A percentile compares a stretch with the other conserved stretches of the same genome.
Conservation (phyloP, 139 green algal species). For the Chlorella sp. region DNA sequence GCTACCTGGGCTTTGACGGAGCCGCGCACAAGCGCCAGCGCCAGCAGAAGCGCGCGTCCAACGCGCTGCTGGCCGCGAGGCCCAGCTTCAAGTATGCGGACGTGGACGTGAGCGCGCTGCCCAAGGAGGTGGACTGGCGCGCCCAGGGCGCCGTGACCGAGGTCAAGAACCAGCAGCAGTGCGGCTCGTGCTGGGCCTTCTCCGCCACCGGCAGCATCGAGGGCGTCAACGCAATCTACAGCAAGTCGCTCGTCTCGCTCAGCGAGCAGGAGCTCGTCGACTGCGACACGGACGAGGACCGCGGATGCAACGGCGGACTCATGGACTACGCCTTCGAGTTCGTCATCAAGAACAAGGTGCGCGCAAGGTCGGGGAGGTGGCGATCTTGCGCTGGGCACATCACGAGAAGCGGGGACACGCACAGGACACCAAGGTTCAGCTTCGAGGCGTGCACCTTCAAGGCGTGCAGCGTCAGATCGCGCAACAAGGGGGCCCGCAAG, state of each 20-base stretch:
- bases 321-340: slow-evolving; percentile 91
- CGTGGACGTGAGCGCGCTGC: slow-evolving; percentile 34
- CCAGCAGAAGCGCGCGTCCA: slow-evolving; percentile 2
- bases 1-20: slow-evolving; percentile 53
- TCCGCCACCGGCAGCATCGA: slow-evolving; percentile 87
- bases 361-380: too few relatives aligned
- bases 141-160: slow-evolving; percentile 68
- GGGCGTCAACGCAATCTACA: slow-evolving; percentile 83
- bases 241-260: slow-evolving; percentile 69
- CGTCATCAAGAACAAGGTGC: slow-evolving; percentile 73
- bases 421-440: too few relatives aligned
- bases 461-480: too few relatives aligned
- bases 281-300: slow-evolving; percentile 61
- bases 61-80: background rate
- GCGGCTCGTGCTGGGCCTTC: slow-evolving; percentile 96
- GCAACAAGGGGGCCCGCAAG: too few relatives aligned
- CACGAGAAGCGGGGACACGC: too few relatives aligned
- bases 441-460: too few relatives aligned
- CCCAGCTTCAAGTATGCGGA: slow-evolving; percentile 48
- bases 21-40: slow-evolving; percentile 9
- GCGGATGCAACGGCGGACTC: slow-evolving; percentile 85
- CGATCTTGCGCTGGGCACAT: too few relatives aligned
- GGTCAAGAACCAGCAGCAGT: slow-evolving; percentile 93
- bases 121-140: slow-evolving; percentile 75
- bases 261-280: slow-evolving; percentile 95